These are phyloP conservation scores for Vaucheria bursata DNA, from an alignment of 352 stramenopile genomes.

Conservation along the genomic window DNA sequence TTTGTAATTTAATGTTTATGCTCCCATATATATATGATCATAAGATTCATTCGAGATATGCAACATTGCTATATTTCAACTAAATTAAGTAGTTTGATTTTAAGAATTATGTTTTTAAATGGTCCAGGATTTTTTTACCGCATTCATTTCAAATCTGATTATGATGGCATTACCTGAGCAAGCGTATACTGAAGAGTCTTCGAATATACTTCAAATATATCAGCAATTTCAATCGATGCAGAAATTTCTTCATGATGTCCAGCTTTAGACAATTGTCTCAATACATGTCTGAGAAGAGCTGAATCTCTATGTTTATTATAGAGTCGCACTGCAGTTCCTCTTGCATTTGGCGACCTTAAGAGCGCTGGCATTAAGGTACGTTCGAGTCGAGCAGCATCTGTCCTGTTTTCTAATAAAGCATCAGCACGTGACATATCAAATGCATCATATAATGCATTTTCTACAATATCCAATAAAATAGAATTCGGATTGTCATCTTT, in stretches of 20 bases:
- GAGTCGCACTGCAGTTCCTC: neutral
- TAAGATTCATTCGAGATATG: neutral
- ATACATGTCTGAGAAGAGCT: constrained; percentile 42
- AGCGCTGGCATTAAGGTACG: neutral
- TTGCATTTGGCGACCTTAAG: neutral
- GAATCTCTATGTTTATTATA: constrained; percentile 28
- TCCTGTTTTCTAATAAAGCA: neutral
- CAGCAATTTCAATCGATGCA: constrained; percentile 25
- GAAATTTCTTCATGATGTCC: constrained; percentile 45
- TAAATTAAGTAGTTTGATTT: too few relatives aligned
- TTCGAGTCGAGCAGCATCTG: neutral
- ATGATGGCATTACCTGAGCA: too few relatives aligned
- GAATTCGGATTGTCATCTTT: neutral
- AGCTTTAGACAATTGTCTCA: constrained; percentile 38
- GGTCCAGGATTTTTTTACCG: too few relatives aligned
- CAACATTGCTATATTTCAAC: neutral
- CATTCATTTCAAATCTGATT: too few relatives aligned
- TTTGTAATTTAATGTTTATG: too few relatives aligned
- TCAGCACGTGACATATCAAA: neutral
- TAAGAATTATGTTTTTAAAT: too few relatives aligned
- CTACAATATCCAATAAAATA: neutral
- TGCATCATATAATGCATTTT: neutral
- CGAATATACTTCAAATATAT: constrained; percentile 45
- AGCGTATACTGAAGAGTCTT: neutral
- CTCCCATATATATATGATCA: neutral